A percentile compares a stretch with the other conserved stretches of the same genome.
Evolutionary conservation across 441 rosid species (phyloP).

Genomic region (Adansonia rubrostipa): DNA sequence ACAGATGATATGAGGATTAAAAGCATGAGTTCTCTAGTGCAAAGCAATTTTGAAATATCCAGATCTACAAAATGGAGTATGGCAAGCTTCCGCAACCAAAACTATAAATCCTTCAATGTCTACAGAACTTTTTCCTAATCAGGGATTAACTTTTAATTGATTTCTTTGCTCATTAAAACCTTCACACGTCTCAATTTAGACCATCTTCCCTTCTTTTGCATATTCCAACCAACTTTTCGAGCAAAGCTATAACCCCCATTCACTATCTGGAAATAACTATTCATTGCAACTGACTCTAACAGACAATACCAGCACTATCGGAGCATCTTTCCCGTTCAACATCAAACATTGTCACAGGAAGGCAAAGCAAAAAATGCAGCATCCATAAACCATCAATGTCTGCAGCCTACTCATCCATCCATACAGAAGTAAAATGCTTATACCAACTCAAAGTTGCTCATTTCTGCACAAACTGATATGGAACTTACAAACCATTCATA

Average conservation of each 20-base stretch:
- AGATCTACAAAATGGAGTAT: neutral
- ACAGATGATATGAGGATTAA: neutral
- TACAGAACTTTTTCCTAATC: neutral
- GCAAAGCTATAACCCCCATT: neutral
- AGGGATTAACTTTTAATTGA: neutral
- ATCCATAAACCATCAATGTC: slow-evolving; percentile 7
- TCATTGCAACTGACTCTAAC: neutral
- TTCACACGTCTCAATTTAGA: slow-evolving; percentile 5
- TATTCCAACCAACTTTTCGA: neutral
- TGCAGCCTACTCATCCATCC: neutral
- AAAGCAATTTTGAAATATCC: slow-evolving; percentile 3
- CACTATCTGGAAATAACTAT: neutral
- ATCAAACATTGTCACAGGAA: neutral
- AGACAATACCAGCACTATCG: neutral
- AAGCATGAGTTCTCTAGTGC: slow-evolving; percentile 5
- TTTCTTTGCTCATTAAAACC: neutral
- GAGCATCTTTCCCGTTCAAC: neutral
- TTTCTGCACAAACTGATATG: slow-evolving; percentile 7
- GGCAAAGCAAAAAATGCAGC: neutral
- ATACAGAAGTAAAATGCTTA: neutral
- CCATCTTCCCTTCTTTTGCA: neutral
- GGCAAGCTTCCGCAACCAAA: neutral
- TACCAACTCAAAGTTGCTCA: slow-evolving; percentile 6
- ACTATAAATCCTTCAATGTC: neutral
- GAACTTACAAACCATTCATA: slow-evolving; percentile 11